Conservation (phyloP, 164 flowering plant genomes). For the Protea cynaroides region DNA sequence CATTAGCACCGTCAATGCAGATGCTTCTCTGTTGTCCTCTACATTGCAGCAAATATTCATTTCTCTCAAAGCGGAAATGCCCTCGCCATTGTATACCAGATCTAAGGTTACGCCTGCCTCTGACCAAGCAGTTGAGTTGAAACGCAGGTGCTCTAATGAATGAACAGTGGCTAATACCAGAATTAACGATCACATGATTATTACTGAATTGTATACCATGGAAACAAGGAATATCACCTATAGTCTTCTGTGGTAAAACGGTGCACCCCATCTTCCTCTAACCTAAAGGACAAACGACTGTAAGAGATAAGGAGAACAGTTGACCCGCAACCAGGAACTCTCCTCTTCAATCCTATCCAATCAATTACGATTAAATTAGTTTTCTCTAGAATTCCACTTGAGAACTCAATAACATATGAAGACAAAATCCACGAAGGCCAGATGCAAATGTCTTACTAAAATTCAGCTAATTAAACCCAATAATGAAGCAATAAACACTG, state of each 20-base stretch:
- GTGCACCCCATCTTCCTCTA: conserved; percentile 24
- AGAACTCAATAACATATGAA: background rate
- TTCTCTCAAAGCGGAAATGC: conserved; percentile 16
- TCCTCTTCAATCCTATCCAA: conserved; percentile 4
- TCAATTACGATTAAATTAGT: background rate
- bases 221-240: conserved; percentile 20
- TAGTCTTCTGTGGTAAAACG: conserved; percentile 19
- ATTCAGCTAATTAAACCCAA: background rate
- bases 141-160: conserved; percentile 2
- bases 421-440: too few relatives aligned
- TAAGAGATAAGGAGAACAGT: background rate
- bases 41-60: conserved; percentile 16
- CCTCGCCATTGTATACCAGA: conserved; percentile 15
- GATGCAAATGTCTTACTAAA: background rate
- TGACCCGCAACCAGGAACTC: background rate
- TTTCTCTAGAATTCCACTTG: background rate
- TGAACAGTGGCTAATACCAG: conserved; percentile 7
- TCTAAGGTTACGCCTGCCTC: background rate
- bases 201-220: conserved; percentile 13
- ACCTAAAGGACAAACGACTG: background rate
- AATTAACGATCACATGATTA: conserved; percentile 11
- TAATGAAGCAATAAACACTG: too few relatives aligned
- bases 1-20: conserved; percentile 30
- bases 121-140: background rate
- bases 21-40: conserved; percentile 27